A percentile compares a stretch with the other conserved stretches of the same genome.
These are phyloP conservation scores for Didymella arachidicola DNA, from an alignment of 2,329 filamentous ascomycete genomes.

Conservation along the genomic window DNA sequence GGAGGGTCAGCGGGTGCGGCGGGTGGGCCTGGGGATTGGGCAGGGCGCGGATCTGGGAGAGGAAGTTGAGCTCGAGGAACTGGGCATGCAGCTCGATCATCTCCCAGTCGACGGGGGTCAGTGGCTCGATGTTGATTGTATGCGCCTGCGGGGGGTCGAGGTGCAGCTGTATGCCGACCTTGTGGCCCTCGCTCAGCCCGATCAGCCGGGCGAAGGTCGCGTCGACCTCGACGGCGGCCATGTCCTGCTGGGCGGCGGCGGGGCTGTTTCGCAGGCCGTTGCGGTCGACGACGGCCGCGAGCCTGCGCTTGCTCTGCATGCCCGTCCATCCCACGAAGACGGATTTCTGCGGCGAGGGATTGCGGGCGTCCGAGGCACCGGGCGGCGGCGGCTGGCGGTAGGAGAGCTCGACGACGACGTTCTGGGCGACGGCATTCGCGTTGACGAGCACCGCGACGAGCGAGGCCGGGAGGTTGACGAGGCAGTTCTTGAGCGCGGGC, in stretches of 20 bases:
- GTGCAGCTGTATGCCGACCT: conserved; percentile 74
- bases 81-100: conserved; percentile 97
- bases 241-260: conserved; percentile 75
- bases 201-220: conserved; percentile 80
- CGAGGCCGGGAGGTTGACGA: conserved; percentile 88
- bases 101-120: conserved; percentile 97
- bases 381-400: conserved; percentile 69
- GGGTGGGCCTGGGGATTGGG: conserved; percentile 76
- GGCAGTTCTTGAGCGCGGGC: conserved; percentile 84
- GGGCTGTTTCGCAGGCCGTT: conserved; percentile 72
- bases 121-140: conserved; percentile 94
- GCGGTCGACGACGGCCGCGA: conserved; percentile 74
- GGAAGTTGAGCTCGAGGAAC: conserved; percentile 91
- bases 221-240: conserved; percentile 83
- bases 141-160: conserved; percentile 89
- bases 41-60: conserved; percentile 90
- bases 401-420: conserved; percentile 92
- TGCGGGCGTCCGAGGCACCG: conserved; percentile 47
- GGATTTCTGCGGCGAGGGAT: conserved; percentile 65
- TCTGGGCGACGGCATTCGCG: conserved; percentile 91
- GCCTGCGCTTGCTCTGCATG: conserved; percentile 89
- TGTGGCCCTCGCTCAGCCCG: conserved; percentile 81
- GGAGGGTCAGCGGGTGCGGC: conserved; percentile 84
- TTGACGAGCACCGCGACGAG: conserved; percentile 86
- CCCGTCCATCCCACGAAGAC: conserved; percentile 96